A percentile compares a stretch with the other conserved stretches of the same genome.
phyloP scores from a whole-genome alignment of 164 flowering plant species.

The Berberis vulgaris region DNA sequence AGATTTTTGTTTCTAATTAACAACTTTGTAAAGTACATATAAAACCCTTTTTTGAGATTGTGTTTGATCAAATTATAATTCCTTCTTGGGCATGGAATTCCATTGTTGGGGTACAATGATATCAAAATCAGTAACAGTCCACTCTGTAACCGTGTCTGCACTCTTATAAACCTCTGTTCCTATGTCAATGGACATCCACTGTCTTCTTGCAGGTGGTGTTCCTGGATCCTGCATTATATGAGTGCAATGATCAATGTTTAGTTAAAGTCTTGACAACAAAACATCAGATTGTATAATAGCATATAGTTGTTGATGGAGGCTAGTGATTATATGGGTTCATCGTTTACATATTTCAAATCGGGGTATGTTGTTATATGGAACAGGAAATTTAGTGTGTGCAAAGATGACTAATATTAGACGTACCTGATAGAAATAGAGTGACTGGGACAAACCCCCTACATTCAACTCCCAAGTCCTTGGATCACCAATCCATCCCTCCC shows the following conservation, averaged over 20 bases:
- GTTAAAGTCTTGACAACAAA: background rate
- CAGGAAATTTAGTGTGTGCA: no score
- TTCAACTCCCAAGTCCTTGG: constrained; percentile 71
- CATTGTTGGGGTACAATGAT: constrained; percentile 26
- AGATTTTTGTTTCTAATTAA: no score
- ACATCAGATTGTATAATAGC: background rate
- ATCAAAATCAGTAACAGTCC: constrained; percentile 62
- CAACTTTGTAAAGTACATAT: no score
- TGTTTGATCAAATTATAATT: no score
- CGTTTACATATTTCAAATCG: no score
- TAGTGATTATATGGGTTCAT: no score
- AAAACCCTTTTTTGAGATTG: no score
- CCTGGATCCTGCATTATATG: constrained; percentile 8
- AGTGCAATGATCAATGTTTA: background rate
- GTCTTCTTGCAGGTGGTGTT: constrained; percentile 42
- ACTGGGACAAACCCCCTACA: constrained; percentile 47
- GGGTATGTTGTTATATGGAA: no score
- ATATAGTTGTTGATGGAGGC: no score
- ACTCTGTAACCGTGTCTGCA: constrained; percentile 42
- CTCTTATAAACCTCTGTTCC: constrained; percentile 57
- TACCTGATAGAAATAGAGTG: constrained; percentile 70
- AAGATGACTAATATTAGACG: background rate
- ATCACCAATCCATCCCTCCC: constrained; percentile 75
- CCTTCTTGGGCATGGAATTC: background rate
- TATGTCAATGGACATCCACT: constrained; percentile 53